phyloP scores from a whole-genome alignment of 768 basidiomycete species.

The Pleurotus tuber-regium region DNA sequence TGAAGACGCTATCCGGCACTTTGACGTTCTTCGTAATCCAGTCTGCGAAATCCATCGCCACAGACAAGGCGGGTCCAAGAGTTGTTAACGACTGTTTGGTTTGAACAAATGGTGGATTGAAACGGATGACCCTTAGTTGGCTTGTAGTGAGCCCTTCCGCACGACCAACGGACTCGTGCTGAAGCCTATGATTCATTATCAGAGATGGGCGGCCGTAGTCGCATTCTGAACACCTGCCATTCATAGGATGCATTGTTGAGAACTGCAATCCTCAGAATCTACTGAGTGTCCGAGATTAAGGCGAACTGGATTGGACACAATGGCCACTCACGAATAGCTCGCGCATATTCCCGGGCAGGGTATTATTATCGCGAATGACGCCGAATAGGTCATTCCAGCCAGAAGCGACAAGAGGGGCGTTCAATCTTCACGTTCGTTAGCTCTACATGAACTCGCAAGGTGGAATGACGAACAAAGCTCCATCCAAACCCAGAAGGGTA shows the following conservation, averaged over 20 bases:
- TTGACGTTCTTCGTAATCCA: slow-evolving; percentile 23
- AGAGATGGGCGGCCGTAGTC: neutral
- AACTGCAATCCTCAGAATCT: slow-evolving; percentile 28
- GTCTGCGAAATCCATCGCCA: slow-evolving; percentile 26
- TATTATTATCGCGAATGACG: slow-evolving; percentile 27
- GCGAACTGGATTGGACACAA: neutral
- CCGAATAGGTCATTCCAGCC: slow-evolving; percentile 32
- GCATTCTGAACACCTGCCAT: slow-evolving; percentile 18
- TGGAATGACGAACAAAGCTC: slow-evolving; percentile 28
- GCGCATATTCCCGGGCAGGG: slow-evolving; percentile 30
- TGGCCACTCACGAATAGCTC: slow-evolving; percentile 29
- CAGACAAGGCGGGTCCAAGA: slow-evolving; percentile 23
- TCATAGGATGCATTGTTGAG: slow-evolving; percentile 27
- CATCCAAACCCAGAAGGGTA: slow-evolving; percentile 36
- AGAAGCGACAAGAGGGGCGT: slow-evolving; percentile 26
- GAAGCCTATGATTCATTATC: slow-evolving; percentile 18
- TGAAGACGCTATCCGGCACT: slow-evolving; percentile 23
- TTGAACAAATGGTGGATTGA: slow-evolving; percentile 17
- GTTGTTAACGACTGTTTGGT: slow-evolving; percentile 11
- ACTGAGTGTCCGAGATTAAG: neutral
- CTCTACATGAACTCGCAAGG: neutral
- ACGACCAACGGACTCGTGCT: slow-evolving; percentile 30
- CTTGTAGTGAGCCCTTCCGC: slow-evolving; percentile 27
- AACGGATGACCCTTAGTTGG: slow-evolving; percentile 25
- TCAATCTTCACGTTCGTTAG: slow-evolving; percentile 18